phyloP scores from a whole-genome alignment of 345 rosid genomes.

The Lenwebbia sp. region DNA sequence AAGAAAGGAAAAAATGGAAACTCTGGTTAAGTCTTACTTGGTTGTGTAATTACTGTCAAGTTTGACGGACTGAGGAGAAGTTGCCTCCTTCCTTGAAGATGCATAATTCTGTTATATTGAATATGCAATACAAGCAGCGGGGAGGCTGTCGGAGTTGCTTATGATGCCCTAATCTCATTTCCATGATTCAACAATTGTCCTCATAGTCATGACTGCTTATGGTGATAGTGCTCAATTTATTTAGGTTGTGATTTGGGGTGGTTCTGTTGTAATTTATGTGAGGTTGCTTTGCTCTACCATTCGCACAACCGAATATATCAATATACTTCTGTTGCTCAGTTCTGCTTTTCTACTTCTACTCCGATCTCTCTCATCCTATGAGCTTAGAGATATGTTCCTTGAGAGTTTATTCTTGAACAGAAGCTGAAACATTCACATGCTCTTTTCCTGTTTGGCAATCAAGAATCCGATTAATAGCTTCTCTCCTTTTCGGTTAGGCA shows the following conservation, averaged over 20 bases:
- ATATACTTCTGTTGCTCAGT: background rate
- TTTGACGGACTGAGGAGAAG: background rate
- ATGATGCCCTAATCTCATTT: background rate
- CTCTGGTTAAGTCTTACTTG: background rate
- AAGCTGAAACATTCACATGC: background rate
- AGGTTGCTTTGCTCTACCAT: background rate
- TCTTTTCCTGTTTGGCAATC: background rate
- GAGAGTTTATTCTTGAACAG: background rate
- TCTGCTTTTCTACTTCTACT: background rate
- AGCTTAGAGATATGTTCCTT: background rate
- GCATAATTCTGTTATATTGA: background rate
- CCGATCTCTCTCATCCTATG: background rate
- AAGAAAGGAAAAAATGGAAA: background rate
- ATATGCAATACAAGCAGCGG: background rate
- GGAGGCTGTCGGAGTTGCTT: background rate
- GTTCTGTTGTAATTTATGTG: background rate
- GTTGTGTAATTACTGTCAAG: background rate
- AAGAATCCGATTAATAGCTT: background rate
- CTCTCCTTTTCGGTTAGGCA: background rate
- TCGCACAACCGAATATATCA: background rate
- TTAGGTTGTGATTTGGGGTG: background rate
- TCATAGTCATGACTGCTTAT: background rate
- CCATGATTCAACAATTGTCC: background rate
- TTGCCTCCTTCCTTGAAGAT: background rate
- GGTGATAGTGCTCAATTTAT: background rate